Evolutionary conservation across 2,329 filamentous ascomycete genomes (phyloP).

Genomic region (Stachybotrys chartarum): DNA sequence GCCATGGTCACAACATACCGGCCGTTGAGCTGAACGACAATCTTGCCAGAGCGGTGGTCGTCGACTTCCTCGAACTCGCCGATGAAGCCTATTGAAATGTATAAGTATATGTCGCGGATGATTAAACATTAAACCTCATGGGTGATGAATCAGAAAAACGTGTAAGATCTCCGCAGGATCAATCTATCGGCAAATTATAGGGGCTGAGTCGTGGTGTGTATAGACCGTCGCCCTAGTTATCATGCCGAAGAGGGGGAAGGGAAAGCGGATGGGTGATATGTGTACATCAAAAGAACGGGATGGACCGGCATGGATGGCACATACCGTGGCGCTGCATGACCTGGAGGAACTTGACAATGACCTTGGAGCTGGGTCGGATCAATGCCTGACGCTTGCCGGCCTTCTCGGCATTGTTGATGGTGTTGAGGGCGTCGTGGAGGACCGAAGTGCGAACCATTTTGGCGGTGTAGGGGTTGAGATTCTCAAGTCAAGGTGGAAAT

Average conservation of each 20-base stretch:
- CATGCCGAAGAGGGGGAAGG: slow-evolving; percentile 65
- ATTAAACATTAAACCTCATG: slow-evolving; percentile 91
- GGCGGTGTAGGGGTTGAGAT: slow-evolving; percentile 59
- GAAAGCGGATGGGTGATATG: background rate
- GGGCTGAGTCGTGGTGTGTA: slow-evolving; percentile 79
- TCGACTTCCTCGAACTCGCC: slow-evolving; percentile 99
- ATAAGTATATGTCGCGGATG: slow-evolving; percentile 76
- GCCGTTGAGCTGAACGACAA: slow-evolving; percentile 98
- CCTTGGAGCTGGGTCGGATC: slow-evolving; percentile 97
- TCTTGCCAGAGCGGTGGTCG: slow-evolving; percentile 99
- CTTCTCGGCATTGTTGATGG: slow-evolving; percentile 99
- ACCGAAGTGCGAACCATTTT: slow-evolving; percentile 99
- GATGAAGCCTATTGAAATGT: slow-evolving; percentile 70
- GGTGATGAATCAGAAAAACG: slow-evolving; percentile 63
- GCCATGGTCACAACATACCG: slow-evolving; percentile 35
- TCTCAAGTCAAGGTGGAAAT: slow-evolving; percentile 65
- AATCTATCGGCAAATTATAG: slow-evolving; percentile 99
- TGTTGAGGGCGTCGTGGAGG: slow-evolving; percentile 97
- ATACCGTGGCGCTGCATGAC: slow-evolving; percentile 99
- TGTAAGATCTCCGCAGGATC: slow-evolving; percentile 84
- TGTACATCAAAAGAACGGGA: background rate
- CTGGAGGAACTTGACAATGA: slow-evolving; percentile 98
- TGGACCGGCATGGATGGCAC: slow-evolving; percentile 29
- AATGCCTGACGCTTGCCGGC: slow-evolving; percentile 98
- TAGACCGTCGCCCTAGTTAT: slow-evolving; percentile 99